A percentile compares a stretch with the other conserved stretches of the same genome.
Conservation (phyloP, 148 eudicot species). For the Chenopodium formosanum region DNA sequence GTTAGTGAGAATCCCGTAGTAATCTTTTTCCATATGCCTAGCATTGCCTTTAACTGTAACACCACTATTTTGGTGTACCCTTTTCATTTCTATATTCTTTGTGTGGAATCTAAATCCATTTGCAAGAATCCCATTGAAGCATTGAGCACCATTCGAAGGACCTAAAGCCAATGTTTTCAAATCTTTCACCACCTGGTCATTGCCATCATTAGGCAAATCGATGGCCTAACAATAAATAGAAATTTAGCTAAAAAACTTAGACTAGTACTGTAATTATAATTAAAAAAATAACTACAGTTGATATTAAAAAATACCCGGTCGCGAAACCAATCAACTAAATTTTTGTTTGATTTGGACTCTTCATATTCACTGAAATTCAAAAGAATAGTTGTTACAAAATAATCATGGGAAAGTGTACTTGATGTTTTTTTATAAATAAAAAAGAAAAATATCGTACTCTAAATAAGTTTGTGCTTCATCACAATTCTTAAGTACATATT, state of each 20-base stretch:
- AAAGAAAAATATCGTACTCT: background rate
- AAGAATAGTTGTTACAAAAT: too few species aligned
- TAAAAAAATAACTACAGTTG: too few species aligned
- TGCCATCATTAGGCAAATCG: background rate
- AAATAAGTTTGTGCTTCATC: background rate
- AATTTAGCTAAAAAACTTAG: too few species aligned
- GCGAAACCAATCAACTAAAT: background rate
- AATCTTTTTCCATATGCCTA: background rate
- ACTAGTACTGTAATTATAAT: too few species aligned
- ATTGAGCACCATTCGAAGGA: background rate
- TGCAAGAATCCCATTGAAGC: slow-evolving; percentile 1
- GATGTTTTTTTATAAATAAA: too few species aligned
- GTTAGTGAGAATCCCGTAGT: background rate
- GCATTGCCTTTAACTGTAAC: background rate
- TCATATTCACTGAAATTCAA: background rate
- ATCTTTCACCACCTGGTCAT: slow-evolving; percentile 13
- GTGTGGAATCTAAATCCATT: slow-evolving; percentile 11
- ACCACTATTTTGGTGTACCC: background rate
- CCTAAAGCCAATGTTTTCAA: background rate
- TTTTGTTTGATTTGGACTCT: background rate
- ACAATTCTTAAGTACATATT: slow-evolving; percentile 1
- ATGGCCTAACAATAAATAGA: background rate
- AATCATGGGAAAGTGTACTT: too few species aligned
- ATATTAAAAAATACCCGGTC: background rate
- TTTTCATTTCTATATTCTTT: background rate